Evolutionary conservation across 345 rosid genomes (phyloP).

Genomic region (Populus alba): DNA sequence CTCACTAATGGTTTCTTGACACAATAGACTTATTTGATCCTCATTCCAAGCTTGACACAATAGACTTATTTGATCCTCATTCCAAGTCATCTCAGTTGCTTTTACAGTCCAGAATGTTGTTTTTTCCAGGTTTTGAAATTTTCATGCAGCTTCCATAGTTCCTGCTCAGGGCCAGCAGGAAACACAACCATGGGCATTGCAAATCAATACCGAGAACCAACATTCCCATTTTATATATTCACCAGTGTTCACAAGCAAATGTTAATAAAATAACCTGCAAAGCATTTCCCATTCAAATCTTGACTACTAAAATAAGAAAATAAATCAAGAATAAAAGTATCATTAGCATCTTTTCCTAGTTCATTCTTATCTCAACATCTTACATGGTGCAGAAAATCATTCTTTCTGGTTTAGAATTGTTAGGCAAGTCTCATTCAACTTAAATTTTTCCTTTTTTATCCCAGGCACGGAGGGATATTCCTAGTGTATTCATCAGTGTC

Average conservation of each 20-base stretch:
- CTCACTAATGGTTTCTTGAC: not conserved
- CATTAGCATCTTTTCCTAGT: not conserved
- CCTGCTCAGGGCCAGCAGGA: not conserved
- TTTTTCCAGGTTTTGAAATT: not conserved
- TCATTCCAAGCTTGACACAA: too few species aligned
- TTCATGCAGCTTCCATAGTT: not conserved
- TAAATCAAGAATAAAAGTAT: not conserved
- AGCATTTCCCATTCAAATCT: not conserved
- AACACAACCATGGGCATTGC: not conserved
- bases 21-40: not conserved
- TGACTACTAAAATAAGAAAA: not conserved
- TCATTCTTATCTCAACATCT: not conserved
- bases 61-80: not conserved
- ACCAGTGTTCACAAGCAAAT: not conserved
- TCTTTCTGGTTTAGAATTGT: not conserved
- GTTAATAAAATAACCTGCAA: not conserved
- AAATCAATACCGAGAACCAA: not conserved
- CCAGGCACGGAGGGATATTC: not conserved
- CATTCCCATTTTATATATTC: not conserved
- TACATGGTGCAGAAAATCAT: not conserved
- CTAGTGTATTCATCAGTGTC: not conserved
- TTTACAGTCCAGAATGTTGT: not conserved
- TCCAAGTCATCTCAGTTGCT: not conserved
- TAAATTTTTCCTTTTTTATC: not conserved
- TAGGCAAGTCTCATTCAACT: not conserved